phyloP scores from a whole-genome alignment of 495 filamentous ascomycete genomes.

The Penicillium soppii region DNA sequence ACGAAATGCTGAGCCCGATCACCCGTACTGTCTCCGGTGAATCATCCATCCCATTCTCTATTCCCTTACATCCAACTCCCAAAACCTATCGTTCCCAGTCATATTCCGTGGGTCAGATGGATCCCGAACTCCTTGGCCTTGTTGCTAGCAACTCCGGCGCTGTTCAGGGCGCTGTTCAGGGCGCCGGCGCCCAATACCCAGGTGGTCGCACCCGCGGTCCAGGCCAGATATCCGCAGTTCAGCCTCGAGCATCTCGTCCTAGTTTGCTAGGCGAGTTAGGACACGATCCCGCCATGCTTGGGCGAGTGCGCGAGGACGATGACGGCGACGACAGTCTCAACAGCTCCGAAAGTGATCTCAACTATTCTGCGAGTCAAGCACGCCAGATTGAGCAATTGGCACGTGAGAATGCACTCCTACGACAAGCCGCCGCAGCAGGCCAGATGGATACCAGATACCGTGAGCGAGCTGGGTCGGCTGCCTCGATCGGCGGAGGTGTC shows the following conservation, averaged over 20 bases:
- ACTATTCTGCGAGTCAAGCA: constrained; percentile 57
- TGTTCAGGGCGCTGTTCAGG: constrained; percentile 30
- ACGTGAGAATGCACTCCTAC: constrained; percentile 69
- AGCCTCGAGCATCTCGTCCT: constrained; percentile 80
- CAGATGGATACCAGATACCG: constrained; percentile 62
- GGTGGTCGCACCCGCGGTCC: constrained; percentile 48
- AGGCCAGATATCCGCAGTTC: constrained; percentile 63
- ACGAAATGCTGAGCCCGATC: constrained; percentile 56
- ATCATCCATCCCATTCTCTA: constrained; percentile 75
- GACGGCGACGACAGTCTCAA: constrained; percentile 74
- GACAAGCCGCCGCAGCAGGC: constrained; percentile 55
- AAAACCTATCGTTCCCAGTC: constrained; percentile 95
- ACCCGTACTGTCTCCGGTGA: constrained; percentile 57
- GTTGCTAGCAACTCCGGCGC: constrained; percentile 43
- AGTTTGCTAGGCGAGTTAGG: constrained; percentile 82
- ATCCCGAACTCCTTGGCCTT: constrained; percentile 58
- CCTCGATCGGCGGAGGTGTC: constrained; percentile 51
- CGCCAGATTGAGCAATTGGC: constrained; percentile 73
- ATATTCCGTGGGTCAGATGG: constrained; percentile 91
- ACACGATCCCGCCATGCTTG: constrained; percentile 66
- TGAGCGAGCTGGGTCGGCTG: constrained; percentile 58
- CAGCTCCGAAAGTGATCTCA: constrained; percentile 60
- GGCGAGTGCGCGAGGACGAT: constrained; percentile 78
- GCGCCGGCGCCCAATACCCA: constrained; percentile 38
- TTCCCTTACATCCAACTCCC: constrained; percentile 85